Percentiles rank a stretch among this genome's conserved stretches.
phyloP scores from a whole-genome alignment of 306 rosid genomes.

The Crotalaria pallida region DNA sequence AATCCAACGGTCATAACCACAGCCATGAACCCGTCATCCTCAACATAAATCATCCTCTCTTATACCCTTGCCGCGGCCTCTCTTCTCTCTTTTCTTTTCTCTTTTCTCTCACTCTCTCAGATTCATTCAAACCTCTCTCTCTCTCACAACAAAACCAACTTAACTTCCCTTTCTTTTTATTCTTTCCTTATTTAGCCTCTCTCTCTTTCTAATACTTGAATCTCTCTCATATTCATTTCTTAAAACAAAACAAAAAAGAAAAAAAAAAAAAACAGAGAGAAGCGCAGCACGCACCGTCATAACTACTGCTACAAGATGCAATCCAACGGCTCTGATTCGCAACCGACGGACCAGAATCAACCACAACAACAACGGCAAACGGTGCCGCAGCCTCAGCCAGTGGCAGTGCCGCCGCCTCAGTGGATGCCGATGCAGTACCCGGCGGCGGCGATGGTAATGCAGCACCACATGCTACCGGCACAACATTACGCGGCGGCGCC shows the following conservation, averaged over 20 bases:
- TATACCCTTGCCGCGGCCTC: slow-evolving; percentile 39
- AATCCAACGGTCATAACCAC: slow-evolving; percentile 39
- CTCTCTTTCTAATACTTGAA: slow-evolving; percentile 22
- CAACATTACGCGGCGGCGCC: slow-evolving; percentile 64
- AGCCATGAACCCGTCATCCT: slow-evolving; percentile 58
- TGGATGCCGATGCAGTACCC: slow-evolving; percentile 91
- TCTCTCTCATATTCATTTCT: not conserved
- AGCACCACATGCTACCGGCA: slow-evolving; percentile 82
- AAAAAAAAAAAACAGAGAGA: not conserved
- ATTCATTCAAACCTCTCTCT: slow-evolving; percentile 11
- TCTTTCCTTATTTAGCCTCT: not conserved
- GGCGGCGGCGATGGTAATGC: slow-evolving; percentile 90
- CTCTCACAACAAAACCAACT: not conserved
- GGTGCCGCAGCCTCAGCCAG: slow-evolving; percentile 23
- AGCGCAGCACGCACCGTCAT: not conserved
- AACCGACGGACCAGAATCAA: slow-evolving; percentile 32
- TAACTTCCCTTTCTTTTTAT: not conserved
- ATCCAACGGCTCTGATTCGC: slow-evolving; percentile 70
- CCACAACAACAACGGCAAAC: slow-evolving; percentile 23
- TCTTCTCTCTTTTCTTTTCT: too few relatives aligned
- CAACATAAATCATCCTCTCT: slow-evolving; percentile 34
- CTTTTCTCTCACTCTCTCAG: slow-evolving; percentile 2
- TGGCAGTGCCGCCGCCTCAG: slow-evolving; percentile 41
- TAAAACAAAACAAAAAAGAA: not conserved
- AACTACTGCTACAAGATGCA: slow-evolving; percentile 64